A percentile compares a stretch with the other conserved stretches of the same genome.
Conservation (phyloP, 2,329 filamentous ascomycete species). For the Scedosporium boydii region DNA sequence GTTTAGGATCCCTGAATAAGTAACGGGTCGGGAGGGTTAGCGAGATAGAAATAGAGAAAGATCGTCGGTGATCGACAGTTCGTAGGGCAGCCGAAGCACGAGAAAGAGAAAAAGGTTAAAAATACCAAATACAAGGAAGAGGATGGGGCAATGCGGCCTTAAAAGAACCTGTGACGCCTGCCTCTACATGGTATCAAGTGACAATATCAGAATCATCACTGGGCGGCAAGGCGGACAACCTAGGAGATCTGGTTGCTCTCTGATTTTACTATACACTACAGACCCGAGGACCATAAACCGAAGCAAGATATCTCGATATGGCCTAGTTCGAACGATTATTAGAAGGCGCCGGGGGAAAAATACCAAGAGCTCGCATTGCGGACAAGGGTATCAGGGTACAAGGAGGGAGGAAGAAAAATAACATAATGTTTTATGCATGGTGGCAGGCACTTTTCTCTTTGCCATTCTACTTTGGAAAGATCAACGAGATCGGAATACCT, state of each 20-base stretch:
- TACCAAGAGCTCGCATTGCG: background rate
- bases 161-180: background rate
- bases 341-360: background rate
- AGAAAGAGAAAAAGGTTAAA: background rate
- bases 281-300: background rate
- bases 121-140: background rate
- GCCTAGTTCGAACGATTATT: background rate
- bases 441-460: background rate
- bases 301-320: background rate
- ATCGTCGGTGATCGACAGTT: background rate
- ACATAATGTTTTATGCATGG: background rate
- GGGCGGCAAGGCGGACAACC: background rate
- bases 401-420: background rate
- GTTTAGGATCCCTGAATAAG: background rate
- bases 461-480: background rate
- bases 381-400: background rate
- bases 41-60: background rate
- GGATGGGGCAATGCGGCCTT: background rate
- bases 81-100: background rate
- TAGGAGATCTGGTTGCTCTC: background rate
- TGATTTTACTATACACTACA: background rate
- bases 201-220: background rate
- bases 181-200: background rate
- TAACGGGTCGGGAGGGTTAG: background rate
- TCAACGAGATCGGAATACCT: background rate